These are phyloP conservation scores for Tricholoma bakamatsutake DNA, from an alignment of 768 basidiomycete genomes.

Conservation along the genomic window DNA sequence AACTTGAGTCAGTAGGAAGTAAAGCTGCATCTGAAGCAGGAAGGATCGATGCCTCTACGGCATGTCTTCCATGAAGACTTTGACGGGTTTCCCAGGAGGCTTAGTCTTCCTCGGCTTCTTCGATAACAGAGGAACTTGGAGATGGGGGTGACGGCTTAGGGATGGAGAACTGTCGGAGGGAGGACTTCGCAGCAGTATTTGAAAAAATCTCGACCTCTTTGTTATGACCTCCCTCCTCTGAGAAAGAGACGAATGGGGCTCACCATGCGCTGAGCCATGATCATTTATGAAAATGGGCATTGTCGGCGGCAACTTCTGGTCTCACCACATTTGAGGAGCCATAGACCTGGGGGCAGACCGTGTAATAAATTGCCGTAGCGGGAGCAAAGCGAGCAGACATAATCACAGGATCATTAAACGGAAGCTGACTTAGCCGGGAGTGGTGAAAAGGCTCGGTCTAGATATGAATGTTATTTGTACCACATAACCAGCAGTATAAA, in stretches of 20 bases:
- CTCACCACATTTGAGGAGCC: slow-evolving; percentile 17
- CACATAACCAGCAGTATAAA: slow-evolving; percentile 7
- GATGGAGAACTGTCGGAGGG: slow-evolving; percentile 5
- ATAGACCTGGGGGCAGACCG: slow-evolving; percentile 67
- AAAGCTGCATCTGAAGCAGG: slow-evolving; percentile 45
- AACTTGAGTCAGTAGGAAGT: slow-evolving; percentile 40
- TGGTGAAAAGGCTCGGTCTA: slow-evolving; percentile 15
- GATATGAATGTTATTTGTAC: not conserved
- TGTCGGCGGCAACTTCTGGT: slow-evolving; percentile 13
- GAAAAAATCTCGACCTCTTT: slow-evolving; percentile 10
- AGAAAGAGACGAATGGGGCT: slow-evolving; percentile 48
- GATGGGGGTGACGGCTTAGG: slow-evolving; percentile 14
- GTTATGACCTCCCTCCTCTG: too few species aligned
- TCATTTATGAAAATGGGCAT: slow-evolving; percentile 22
- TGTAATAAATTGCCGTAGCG: slow-evolving; percentile 31
- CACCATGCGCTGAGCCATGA: slow-evolving; percentile 53
- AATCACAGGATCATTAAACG: slow-evolving; percentile 72
- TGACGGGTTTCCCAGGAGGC: slow-evolving; percentile 52
- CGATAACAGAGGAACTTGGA: slow-evolving; percentile 69
- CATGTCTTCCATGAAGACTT: slow-evolving; percentile 53
- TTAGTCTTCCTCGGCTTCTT: slow-evolving; percentile 84
- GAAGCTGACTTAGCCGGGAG: slow-evolving; percentile 26
- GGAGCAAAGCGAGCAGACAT: slow-evolving; percentile 68
- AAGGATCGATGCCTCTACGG: slow-evolving; percentile 32
- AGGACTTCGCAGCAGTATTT: slow-evolving; percentile 6